Evolutionary conservation across 306 rosid genomes (phyloP), one percentile per base, ranked within the genome.

Genomic region (Datisca glomerata): DNA sequence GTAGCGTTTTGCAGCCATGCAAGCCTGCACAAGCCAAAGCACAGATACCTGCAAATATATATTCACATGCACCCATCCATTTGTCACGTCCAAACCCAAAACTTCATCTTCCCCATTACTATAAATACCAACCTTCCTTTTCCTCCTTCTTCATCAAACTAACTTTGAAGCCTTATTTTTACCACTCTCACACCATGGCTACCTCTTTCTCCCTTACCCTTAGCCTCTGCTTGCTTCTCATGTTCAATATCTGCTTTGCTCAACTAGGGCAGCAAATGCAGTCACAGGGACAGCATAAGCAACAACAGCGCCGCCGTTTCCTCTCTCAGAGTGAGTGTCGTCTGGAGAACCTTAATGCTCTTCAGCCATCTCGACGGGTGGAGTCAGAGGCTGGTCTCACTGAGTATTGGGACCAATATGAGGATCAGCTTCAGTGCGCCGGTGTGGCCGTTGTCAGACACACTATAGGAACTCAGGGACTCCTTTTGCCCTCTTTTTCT

Each of bases 351-450:
- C 46, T 64, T 28, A 23, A 23, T 18, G 27, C 49, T 9, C 54
- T 42, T 6, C 53, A 56, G 15, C 64, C 70, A 13, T 7, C 22
- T 1, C 22, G 15, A 3, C 24, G 47, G 16, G 6, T 37, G 1
- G 50, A 64, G 42, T 53, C 70, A 1, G 64, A 64, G 57, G 70
- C 59, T 5, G 70, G 64, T 29, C 13, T 23, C 20, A 49, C 50
- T 6, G 59, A 64, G 29, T 21, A 48, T 7, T 64, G 70, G 70
- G 53, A 64, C 17, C n/a, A 13, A 6, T 21, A 37, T 27, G 40
- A 50, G 12, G 38, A 17, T 2, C 59, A 64, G 21, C 44, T 64
- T 36, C 55, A 37, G 36, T 64, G 70, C 19, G 49, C 53, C 17
- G 70, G 70, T 12, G 59, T 38, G 9, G 47, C 52, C 27, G 32